These are phyloP conservation scores for Xylaria sp. DNA, from an alignment of 495 filamentous ascomycete genomes.

Conservation along the genomic window DNA sequence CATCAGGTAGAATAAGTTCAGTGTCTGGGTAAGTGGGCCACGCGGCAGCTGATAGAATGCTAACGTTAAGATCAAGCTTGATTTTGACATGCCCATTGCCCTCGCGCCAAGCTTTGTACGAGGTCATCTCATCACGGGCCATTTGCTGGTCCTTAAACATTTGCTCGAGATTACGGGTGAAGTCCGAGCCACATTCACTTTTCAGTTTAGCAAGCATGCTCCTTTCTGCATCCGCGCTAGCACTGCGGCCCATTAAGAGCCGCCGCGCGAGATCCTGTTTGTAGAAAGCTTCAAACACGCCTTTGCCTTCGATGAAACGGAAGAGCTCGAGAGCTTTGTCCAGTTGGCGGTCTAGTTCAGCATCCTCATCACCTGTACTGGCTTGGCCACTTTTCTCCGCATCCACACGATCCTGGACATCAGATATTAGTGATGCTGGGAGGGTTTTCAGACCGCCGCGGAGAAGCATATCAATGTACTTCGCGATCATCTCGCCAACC, in stretches of 20 bases:
- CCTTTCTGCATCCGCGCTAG: constrained; percentile 91
- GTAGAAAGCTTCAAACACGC: constrained; percentile 98
- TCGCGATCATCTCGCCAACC: constrained; percentile 98
- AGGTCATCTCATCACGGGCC: constrained; percentile 79
- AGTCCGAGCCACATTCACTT: constrained; percentile 89
- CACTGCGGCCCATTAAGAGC: constrained; percentile 87
- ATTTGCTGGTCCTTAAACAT: constrained; percentile 99
- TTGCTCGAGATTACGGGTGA: constrained; percentile 95
- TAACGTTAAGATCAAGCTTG: constrained; percentile 82
- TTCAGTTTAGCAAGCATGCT: constrained; percentile 92
- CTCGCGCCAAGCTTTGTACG: constrained; percentile 65
- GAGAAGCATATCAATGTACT: constrained; percentile 90
- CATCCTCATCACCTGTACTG: constrained; percentile 79
- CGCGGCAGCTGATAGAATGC: constrained; percentile 81
- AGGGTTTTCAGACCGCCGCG: constrained; percentile 85
- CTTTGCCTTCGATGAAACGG: constrained; percentile 95
- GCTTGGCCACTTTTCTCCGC: constrained; percentile 62
- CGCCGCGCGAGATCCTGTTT: constrained; percentile 93
- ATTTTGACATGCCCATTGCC: constrained; percentile 55
- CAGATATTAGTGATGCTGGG: constrained; percentile 61
- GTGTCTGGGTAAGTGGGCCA: constrained; percentile 94
- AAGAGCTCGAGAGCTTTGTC: constrained; percentile 93
- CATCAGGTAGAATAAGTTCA: constrained; percentile 73
- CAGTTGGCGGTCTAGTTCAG: constrained; percentile 85
- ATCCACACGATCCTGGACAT: constrained; percentile 55